Conservation (phyloP, 1,284 basidiomycete genomes). For the Veloboletus limbatus region DNA sequence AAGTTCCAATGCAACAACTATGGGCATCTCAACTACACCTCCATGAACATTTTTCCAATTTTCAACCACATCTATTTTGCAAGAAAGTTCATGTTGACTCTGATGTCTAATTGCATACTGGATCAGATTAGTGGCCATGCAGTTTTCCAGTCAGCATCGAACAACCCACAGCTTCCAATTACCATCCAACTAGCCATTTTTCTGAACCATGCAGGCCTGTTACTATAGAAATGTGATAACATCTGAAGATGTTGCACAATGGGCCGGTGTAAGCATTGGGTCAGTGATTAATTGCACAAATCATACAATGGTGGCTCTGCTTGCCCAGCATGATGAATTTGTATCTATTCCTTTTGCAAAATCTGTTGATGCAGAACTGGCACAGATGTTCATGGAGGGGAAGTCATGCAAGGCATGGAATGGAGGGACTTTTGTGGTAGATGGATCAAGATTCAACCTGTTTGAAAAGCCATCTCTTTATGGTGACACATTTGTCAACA, state of each 20-base stretch:
- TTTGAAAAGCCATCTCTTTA: background rate
- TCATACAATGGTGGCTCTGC: no score
- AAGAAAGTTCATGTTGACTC: background rate
- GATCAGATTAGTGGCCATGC: background rate
- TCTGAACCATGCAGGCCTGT: background rate
- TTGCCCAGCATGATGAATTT: no score
- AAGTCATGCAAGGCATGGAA: no score
- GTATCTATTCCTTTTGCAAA: no score
- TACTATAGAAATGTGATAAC: background rate
- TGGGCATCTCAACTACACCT: no score
- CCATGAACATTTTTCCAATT: background rate
- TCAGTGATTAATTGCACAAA: background rate
- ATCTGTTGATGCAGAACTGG: no score
- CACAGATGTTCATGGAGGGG: no score
- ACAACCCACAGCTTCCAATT: background rate
- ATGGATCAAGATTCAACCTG: background rate
- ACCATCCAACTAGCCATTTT: background rate
- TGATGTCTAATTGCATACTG: background rate
- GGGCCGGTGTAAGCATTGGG: background rate
- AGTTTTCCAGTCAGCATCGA: no score
- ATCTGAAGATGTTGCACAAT: background rate
- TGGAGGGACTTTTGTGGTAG: background rate
- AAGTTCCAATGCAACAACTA: no score
- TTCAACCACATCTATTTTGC: background rate
- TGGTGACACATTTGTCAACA: slow-evolving; percentile 2